phyloP scores from a whole-genome alignment of 2,329 filamentous ascomycete species.

The Geosmithia morbida region DNA sequence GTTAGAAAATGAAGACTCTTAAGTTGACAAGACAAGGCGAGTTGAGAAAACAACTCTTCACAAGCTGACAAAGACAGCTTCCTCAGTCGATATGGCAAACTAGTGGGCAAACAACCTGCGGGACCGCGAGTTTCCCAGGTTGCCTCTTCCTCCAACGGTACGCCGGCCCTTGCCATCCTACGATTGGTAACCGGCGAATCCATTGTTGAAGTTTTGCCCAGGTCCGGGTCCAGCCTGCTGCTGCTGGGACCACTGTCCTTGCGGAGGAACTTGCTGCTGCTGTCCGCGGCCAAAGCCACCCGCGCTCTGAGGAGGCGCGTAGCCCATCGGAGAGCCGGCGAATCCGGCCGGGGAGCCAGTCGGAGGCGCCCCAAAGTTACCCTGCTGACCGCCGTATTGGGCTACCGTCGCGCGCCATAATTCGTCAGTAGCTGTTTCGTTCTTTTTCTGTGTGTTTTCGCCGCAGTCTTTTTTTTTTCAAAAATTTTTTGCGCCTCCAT shows the following conservation, averaged over 20 bases:
- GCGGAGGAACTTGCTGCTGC: constrained; percentile 30
- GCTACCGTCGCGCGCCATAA: constrained; percentile 14
- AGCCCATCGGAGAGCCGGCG: constrained; percentile 54
- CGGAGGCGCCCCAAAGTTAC: constrained; percentile 48
- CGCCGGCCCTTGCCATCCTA: constrained; percentile 16
- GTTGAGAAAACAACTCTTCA: no score
- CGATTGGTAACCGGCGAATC: constrained; percentile 49
- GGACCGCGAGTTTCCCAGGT: no score
- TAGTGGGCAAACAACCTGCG: no score
- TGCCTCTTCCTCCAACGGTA: background rate
- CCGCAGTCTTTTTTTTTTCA: background rate
- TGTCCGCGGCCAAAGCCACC: constrained; percentile 75
- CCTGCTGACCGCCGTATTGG: constrained; percentile 51
- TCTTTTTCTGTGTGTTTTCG: constrained; percentile 10
- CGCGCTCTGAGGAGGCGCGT: constrained; percentile 59
- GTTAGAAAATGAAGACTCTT: no score
- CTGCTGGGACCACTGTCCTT: constrained; percentile 9
- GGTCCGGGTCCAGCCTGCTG: no score
- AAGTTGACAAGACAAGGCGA: no score
- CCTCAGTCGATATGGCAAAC: no score
- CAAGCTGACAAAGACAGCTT: no score
- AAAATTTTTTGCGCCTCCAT: no score
- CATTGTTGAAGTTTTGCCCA: constrained; percentile 43
- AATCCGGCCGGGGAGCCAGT: constrained; percentile 48
- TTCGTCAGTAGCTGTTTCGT: no score